phyloP scores from a whole-genome alignment of 805 yeast species.

The Saccharomyces jurei region DNA sequence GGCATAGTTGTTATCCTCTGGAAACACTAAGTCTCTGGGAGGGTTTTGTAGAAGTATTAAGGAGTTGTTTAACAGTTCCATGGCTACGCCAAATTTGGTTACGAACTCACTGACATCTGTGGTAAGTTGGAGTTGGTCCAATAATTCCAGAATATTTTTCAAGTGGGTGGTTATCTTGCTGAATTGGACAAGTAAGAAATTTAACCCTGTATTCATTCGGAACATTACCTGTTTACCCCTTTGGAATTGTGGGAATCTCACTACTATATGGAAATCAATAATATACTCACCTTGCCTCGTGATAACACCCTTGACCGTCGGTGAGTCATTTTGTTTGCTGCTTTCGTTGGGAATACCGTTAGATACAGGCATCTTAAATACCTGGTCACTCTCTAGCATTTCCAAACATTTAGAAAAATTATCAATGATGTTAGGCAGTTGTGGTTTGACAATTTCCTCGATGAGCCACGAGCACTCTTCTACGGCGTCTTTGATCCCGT shows the following conservation, averaged over 20 bases:
- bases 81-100: constrained; percentile 12
- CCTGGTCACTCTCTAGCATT: constrained; percentile 32
- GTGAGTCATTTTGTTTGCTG: constrained; percentile 4
- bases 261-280: constrained; percentile 37
- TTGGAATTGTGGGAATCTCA: constrained; percentile 34
- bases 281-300: constrained; percentile 49
- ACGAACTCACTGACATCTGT: constrained; percentile 31
- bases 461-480: constrained; percentile 40
- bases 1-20: constrained; percentile 39
- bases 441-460: constrained; percentile 39
- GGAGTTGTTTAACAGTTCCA: constrained; percentile 17
- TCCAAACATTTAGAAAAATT: constrained; percentile 36
- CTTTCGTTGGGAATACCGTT: constrained; percentile 10
- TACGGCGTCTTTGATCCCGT: constrained; percentile 6
- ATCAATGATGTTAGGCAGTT: constrained; percentile 40
- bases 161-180: constrained; percentile 1
- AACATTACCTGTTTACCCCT: constrained; percentile 35
- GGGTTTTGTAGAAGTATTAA: constrained; percentile 39
- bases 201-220: constrained; percentile 32
- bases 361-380: constrained; percentile 48
- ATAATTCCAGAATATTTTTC: constrained; percentile 14
- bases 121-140: constrained; percentile 39
- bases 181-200: constrained; percentile 37
- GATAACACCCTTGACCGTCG: constrained; percentile 48
- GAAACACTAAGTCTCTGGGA: constrained; percentile 49